These are phyloP conservation scores for Calamus simplicifolius DNA, from an alignment of 176 grass and related monocot species.

Conservation along the genomic window DNA sequence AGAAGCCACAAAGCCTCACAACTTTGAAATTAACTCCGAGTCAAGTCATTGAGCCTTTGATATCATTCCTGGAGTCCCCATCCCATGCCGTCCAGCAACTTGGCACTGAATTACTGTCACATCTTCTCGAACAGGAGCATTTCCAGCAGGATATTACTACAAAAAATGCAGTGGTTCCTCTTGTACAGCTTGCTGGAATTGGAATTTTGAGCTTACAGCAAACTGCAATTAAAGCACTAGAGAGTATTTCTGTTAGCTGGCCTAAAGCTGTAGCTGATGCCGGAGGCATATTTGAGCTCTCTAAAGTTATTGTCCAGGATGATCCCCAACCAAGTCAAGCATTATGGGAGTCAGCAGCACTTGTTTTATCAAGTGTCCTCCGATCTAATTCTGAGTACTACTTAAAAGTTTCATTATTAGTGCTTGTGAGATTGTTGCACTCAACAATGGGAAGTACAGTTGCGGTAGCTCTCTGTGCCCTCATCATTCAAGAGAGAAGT, in stretches of 20 bases:
- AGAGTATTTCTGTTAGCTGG: constrained; percentile 85
- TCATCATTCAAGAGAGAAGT: constrained; percentile 94
- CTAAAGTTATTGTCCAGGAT: constrained; percentile 93
- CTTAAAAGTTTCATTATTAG: constrained; percentile 82
- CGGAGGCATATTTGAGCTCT: constrained; percentile 92
- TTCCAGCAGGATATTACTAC: constrained; percentile 93
- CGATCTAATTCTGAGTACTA: constrained; percentile 81
- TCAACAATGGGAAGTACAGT: constrained; percentile 68
- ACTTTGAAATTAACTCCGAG: constrained; percentile 72
- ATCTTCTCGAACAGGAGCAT: constrained; percentile 96
- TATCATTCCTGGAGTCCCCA: constrained; percentile 89
- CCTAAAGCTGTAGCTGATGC: constrained; percentile 92
- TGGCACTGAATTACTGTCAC: constrained; percentile 75
- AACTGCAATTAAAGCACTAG: constrained; percentile 93
- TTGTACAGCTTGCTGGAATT: constrained; percentile 92
- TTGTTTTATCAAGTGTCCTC: constrained; percentile 92
- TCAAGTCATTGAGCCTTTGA: constrained; percentile 90
- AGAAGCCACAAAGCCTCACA: constrained; percentile 85
- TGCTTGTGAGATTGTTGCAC: constrained; percentile 79
- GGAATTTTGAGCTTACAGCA: constrained; percentile 89
- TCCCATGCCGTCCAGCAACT: constrained; percentile 97
- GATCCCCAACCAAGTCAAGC: constrained; percentile 82
- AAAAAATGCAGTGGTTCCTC: constrained; percentile 80
- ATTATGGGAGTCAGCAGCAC: constrained; percentile 91
- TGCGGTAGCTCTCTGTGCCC: constrained; percentile 81